Base-by-base conservation (phyloP, 2,329 filamentous ascomycete species). In the Elsinoe australis region DNA sequence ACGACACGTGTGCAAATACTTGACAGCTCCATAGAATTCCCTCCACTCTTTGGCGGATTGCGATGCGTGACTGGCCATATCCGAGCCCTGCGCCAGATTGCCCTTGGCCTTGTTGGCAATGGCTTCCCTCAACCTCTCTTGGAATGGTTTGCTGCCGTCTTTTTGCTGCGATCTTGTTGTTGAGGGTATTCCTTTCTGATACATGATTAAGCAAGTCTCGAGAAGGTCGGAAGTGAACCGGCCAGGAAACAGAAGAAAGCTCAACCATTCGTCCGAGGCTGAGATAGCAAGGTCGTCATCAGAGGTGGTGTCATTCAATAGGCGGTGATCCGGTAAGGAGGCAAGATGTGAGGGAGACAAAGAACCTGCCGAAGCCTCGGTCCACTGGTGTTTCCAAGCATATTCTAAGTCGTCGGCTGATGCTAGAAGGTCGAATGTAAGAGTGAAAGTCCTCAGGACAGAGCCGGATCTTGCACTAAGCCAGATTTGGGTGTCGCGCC, bases 41-140 rank as follows among this genome's bases (percentile, higher is more conserved):
- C 85, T 80, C 92, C 92, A 98, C 63, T 95, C 88, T 8, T 78
- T 75, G 60, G 92, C 84, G 47, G 83, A 81, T 24, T 86, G 81
- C 26, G 73, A 70, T 49, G 84, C 77, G 61, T 89, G 92, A 50
- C 82, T 75, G 18, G 84, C 79, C 56, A 86, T 87, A 58, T 94
- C 84, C 65, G 86, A 79, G 10, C 17, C 15, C 10, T 22, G 36
- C 15, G 12, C 36, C 14, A 17, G 36, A 15, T n/a, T 41, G 36
- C 12, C 12, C 1, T 77, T 73, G 10, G 85, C 80, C 8, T 83
- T 84, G 5, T 80, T 76, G 12, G 81, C 79, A 28, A 95, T 73
- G 1, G 84, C 79, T 4, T 78, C 74, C 61, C 82, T 85, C 48
- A 95, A 78, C 7, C 85, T 79, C 63, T 95, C 85, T 18, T 48